Percentiles rank a stretch among this genome's conserved stretches.
These are phyloP conservation scores for Albizia julibrissin DNA, from an alignment of 306 rosid species.

Conservation along the genomic window DNA sequence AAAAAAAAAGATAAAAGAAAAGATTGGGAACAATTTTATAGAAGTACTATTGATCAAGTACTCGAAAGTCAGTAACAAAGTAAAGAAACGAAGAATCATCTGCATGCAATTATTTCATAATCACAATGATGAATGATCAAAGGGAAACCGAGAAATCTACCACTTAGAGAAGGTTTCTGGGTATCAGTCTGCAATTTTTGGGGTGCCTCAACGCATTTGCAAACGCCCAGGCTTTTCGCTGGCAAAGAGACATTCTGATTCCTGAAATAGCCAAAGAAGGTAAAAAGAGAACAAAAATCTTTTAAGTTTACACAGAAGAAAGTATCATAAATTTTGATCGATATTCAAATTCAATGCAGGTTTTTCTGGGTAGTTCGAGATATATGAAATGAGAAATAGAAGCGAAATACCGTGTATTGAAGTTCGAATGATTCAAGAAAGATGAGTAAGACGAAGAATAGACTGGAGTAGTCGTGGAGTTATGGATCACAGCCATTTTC, in stretches of 20 bases:
- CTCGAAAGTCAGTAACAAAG: not conserved
- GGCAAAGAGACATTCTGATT: constrained; percentile 47
- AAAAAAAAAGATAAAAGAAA: not conserved
- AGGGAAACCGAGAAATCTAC: not conserved
- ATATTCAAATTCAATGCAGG: not conserved
- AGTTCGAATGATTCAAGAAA: constrained; percentile 41
- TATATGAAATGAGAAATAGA: not conserved
- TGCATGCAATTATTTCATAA: not conserved
- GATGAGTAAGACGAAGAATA: constrained; percentile 49
- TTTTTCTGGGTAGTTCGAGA: not conserved
- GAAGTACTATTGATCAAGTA: no score
- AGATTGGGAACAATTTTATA: not conserved
- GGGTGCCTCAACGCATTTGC: constrained; percentile 68
- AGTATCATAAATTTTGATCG: constrained; percentile 15
- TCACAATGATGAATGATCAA: not conserved
- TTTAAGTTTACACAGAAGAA: constrained; percentile 1
- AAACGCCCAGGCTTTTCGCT: constrained; percentile 45
- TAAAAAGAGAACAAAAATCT: not conserved
- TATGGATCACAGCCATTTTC: constrained; percentile 35
- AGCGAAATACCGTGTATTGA: constrained; percentile 34
- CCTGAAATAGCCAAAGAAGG: constrained; percentile 42
- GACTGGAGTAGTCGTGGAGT: constrained; percentile 23
- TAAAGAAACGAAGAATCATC: not conserved
- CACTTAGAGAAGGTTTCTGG: not conserved
- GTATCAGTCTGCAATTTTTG: constrained; percentile 67